Percentiles rank a stretch among this genome's conserved stretches.
Conservation (phyloP, 371 early-diverging fungal genomes). For the Saksenaea oblongispora region DNA sequence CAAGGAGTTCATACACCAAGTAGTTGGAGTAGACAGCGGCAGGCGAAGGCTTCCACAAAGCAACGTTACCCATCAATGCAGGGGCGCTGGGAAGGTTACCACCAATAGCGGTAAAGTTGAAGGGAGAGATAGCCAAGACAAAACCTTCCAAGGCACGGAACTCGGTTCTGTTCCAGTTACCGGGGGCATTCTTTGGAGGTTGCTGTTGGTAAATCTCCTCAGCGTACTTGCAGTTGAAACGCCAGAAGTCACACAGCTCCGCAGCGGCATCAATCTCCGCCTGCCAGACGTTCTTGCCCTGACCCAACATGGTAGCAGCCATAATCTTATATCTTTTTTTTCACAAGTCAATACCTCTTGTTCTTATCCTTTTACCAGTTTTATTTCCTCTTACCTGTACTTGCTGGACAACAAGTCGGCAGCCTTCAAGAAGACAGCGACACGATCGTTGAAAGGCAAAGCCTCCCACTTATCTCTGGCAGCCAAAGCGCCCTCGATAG, state of each 20-base stretch:
- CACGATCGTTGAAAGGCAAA: conserved; percentile 93
- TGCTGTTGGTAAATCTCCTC: conserved; percentile 92
- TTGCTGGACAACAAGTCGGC: conserved; percentile 91
- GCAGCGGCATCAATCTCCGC: conserved; percentile 98
- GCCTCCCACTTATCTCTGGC: conserved; percentile 91
- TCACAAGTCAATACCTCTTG: neutral
- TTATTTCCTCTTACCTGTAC: conserved; percentile 68
- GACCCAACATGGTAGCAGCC: conserved; percentile 98
- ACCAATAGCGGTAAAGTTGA: conserved; percentile 99
- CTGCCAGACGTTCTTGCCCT: conserved; percentile 99
- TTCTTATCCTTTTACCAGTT: neutral
- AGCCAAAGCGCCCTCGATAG: conserved; percentile 88
- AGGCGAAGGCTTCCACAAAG: conserved; percentile 96
- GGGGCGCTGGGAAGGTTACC: conserved; percentile 95
- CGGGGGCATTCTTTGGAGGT: conserved; percentile 87
- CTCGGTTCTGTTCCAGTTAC: conserved; percentile 95
- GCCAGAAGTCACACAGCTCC: conserved; percentile 92
- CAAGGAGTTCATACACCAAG: conserved; percentile 84
- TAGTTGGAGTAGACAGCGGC: conserved; percentile 91
- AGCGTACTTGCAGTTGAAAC: conserved; percentile 96
- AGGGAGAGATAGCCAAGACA: conserved; percentile 95
- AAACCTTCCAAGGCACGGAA: conserved; percentile 97
- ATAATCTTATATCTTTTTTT: conserved; percentile 77
- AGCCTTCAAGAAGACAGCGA: conserved; percentile 96
- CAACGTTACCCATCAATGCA: conserved; percentile 97